Evolutionary conservation across 1,284 basidiomycete species (phyloP), one percentile per base, ranked within the genome.

Genomic region (Porogramme epimiltina): DNA sequence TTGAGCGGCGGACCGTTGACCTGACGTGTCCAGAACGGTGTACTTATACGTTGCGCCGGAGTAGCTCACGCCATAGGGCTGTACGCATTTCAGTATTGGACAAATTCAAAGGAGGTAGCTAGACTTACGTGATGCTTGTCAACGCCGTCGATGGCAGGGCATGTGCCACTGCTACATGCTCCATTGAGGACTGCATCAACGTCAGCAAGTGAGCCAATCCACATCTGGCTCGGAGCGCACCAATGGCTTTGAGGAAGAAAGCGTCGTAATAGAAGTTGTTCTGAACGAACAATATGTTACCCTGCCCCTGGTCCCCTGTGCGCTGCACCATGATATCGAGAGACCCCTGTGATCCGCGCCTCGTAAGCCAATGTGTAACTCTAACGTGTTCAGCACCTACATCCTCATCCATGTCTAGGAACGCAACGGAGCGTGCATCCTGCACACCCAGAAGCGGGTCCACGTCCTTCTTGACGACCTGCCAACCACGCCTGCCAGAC

Each of bases 191-290:
- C 93, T 94, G 56, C 18, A 18, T 2, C 42, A 4, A 36, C 6
- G 23, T 54, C 38, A 57, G 47, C 20, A 16, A 31, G 39, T 34
- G 34, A 42, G 24, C 3, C 42, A 8, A 2, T 5, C 13, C 3
- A 19, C 44, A 51, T 45, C 20, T 20, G 23, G 33, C 38, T 38
- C 13, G n/a, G 34, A 45, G 47, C 82, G 43, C 45, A 94, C 92
- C 87, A 45, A 96, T 90, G 1, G 95, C 92, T 68, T 98, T 98
- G 52, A 99, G 79, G 82, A 99, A 99, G 77, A 99, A 99, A 0
- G 97, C 95, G 63, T 99, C 97, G 66, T 95, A 95, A 67, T 97
- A 99, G 65, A 95, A 94, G 71, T 98, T 98, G 70, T 99, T 99
- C 71, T 97, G 94, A 37, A 99, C 77, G 62, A 99, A 98, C 1